phyloP scores from a whole-genome alignment of 805 yeast genomes.

The Lachancea quebecensis region DNA sequence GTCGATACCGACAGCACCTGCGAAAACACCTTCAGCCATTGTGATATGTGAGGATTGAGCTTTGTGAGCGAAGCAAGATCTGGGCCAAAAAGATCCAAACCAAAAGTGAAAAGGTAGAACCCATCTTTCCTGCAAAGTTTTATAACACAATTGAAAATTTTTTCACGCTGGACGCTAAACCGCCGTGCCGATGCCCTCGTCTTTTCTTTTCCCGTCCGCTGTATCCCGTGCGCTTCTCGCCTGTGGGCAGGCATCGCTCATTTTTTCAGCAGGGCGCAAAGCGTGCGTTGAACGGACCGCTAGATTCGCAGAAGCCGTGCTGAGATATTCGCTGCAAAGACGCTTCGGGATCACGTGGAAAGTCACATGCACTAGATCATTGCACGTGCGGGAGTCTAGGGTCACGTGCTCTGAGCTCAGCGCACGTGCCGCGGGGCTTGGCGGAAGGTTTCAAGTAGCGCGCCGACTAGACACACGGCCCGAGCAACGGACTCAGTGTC shows the following conservation, averaged over 20 bases:
- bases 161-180: conserved; percentile 12
- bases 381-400: no score
- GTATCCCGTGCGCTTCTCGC: not conserved
- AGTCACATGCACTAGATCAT: not conserved
- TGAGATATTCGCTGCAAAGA: conserved; percentile 5
- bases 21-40: conserved; percentile 98
- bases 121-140: conserved; percentile 8
- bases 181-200: conserved; percentile 1
- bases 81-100: conserved; percentile 1
- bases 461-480: conserved; percentile 26
- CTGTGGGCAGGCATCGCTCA: not conserved
- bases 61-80: conserved; percentile 12
- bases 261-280: not conserved
- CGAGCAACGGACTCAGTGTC: conserved; percentile 16
- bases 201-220: not conserved
- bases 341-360: no score
- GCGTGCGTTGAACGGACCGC: conserved; percentile 14
- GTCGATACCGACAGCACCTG: conserved; percentile 99
- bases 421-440: not conserved
- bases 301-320: conserved; percentile 12
- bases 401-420: no score
- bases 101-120: conserved; percentile 1
- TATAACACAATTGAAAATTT: conserved; percentile 13
- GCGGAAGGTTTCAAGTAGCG: conserved; percentile 19
- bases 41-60: conserved; percentile 25